These are phyloP conservation scores for Kondoa malvinella DNA, from an alignment of 768 basidiomycete species.

Conservation along the genomic window DNA sequence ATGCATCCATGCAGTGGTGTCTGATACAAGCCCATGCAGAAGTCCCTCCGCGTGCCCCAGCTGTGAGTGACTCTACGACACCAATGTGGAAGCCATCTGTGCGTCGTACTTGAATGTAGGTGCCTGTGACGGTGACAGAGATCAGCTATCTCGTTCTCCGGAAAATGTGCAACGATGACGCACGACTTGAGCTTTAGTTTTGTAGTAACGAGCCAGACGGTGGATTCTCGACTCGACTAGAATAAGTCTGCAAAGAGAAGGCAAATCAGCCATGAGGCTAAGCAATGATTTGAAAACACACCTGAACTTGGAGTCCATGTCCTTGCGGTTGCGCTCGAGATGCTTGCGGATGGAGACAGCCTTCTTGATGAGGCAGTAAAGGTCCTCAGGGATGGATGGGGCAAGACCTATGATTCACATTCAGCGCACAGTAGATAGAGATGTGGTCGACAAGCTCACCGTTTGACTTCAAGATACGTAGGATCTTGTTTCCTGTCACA, in stretches of 20 bases:
- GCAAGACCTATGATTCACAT: constrained; percentile 52
- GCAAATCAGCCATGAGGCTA: neutral
- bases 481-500: constrained; percentile 98
- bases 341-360: constrained; percentile 98
- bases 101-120: constrained; percentile 99
- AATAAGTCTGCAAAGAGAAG: neutral
- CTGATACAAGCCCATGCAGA: too few relatives aligned
- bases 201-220: constrained; percentile 94
- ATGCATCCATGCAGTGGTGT: too few relatives aligned
- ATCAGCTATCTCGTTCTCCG: neutral
- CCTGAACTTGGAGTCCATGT: constrained; percentile 90
- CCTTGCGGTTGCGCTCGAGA: constrained; percentile 91
- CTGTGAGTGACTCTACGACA: too few relatives aligned
- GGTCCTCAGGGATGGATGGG: constrained; percentile 95
- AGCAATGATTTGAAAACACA: constrained; percentile 52
- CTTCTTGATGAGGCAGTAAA: constrained; percentile 99
- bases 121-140: constrained; percentile 33
- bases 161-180: neutral
- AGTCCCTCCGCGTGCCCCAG: too few relatives aligned
- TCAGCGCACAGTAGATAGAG: neutral
- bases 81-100: constrained; percentile 60
- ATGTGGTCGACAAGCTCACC: constrained; percentile 46
- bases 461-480: constrained; percentile 86
- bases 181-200: constrained; percentile 35
- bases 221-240: constrained; percentile 88